These are phyloP conservation scores for Sparassis latifolia DNA, from an alignment of 1,284 basidiomycete genomes.

Conservation along the genomic window DNA sequence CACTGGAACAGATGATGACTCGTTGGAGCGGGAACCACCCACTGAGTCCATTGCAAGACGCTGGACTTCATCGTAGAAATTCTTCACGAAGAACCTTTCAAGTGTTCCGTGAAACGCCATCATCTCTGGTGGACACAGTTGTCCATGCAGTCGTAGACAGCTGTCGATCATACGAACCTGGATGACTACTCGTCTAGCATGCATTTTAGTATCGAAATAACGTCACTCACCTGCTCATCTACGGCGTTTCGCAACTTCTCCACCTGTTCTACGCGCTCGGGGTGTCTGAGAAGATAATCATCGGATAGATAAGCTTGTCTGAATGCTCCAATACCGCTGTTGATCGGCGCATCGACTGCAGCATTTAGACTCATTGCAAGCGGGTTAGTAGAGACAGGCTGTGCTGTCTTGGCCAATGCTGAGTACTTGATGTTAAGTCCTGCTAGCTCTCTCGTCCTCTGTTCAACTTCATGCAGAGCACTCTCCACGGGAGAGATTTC, in stretches of 20 bases:
- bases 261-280: slow-evolving; percentile 65
- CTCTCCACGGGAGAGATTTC: slow-evolving; percentile 87
- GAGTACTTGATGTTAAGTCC: slow-evolving; percentile 69
- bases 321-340: slow-evolving; percentile 75
- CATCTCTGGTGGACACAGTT: slow-evolving; percentile 83
- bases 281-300: slow-evolving; percentile 62
- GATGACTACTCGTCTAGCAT: background rate
- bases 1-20: slow-evolving; percentile 5
- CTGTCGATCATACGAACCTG: slow-evolving; percentile 78
- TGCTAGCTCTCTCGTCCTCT: slow-evolving; percentile 71
- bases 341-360: slow-evolving; percentile 78
- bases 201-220: background rate
- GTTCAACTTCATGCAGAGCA: slow-evolving; percentile 76
- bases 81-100: slow-evolving; percentile 83
- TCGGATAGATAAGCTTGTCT: slow-evolving; percentile 73
- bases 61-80: slow-evolving; percentile 84
- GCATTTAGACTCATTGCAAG: slow-evolving; percentile 86
- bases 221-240: slow-evolving; percentile 67
- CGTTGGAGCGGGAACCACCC: slow-evolving; percentile 21
- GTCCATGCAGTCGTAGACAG: slow-evolving; percentile 79
- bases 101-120: slow-evolving; percentile 87
- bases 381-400: slow-evolving; percentile 73
- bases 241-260: slow-evolving; percentile 70
- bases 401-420: slow-evolving; percentile 69
- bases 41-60: slow-evolving; percentile 46